Evolutionary conservation across 2,329 filamentous ascomycete species (phyloP).

Genomic region (Diplodia intermedia): DNA sequence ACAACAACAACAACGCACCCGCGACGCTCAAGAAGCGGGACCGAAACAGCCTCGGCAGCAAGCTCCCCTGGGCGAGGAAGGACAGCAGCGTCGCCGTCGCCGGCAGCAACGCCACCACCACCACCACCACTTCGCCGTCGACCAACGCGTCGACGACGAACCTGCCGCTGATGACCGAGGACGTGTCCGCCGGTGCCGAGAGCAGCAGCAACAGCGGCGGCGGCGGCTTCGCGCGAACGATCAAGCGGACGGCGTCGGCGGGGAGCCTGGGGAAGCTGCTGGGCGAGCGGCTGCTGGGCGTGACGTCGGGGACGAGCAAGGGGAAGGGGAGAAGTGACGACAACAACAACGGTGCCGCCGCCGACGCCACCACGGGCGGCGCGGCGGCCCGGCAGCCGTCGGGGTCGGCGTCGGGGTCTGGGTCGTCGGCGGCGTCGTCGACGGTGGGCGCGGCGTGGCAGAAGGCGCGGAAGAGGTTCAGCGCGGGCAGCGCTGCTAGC

Average conservation of each 20-base stretch:
- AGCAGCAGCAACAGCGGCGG: not conserved
- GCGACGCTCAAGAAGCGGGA: not conserved
- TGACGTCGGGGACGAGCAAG: not conserved
- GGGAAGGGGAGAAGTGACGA: not conserved
- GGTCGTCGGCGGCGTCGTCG: not conserved
- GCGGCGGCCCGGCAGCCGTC: too few species aligned
- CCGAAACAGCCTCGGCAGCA: not conserved
- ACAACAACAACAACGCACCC: not conserved
- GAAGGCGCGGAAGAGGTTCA: constrained; percentile 1
- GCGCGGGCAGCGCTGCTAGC: not conserved
- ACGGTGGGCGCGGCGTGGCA: not conserved
- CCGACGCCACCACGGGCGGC: too few species aligned
- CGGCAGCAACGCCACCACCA: not conserved
- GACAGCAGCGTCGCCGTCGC: not conserved
- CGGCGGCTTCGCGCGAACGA: not conserved
- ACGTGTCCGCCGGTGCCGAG: not conserved
- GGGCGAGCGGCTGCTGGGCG: not conserved
- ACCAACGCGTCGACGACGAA: not conserved
- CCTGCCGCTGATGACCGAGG: not conserved
- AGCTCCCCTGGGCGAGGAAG: not conserved
- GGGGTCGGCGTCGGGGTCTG: too few species aligned
- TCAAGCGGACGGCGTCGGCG: constrained; percentile 4
- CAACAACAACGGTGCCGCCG: too few species aligned
- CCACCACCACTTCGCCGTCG: not conserved
- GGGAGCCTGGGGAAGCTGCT: constrained; percentile 11